Evolutionary conservation across 306 rosid species (phyloP).

Genomic region (Abrus pulchellus): DNA sequence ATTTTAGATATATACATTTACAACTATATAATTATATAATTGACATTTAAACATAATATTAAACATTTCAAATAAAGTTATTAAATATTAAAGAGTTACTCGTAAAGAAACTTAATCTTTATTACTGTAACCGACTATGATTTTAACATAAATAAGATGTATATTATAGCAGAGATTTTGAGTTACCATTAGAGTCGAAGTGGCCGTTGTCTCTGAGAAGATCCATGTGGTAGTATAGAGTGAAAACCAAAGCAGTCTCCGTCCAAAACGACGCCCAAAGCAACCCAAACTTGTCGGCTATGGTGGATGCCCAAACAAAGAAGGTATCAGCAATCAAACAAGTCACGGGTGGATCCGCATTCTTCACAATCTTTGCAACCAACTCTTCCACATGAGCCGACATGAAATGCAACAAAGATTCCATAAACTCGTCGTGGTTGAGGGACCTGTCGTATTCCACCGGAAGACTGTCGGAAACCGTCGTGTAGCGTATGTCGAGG

Average conservation of each 20-base stretch:
- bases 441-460: constrained; percentile 63
- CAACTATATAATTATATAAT: no score
- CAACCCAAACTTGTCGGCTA: constrained; percentile 59
- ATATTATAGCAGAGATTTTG: neutral
- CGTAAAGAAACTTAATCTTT: no score
- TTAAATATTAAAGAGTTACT: no score
- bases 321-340: constrained; percentile 67
- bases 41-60: no score
- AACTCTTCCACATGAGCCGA: constrained; percentile 58
- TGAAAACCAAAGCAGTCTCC: constrained; percentile 65
- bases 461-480: constrained; percentile 69
- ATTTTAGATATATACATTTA: no score
- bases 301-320: constrained; percentile 64
- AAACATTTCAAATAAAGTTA: no score
- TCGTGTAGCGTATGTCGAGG: constrained; percentile 62
- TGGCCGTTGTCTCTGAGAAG: constrained; percentile 60
- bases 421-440: constrained; percentile 66
- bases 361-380: constrained; percentile 46
- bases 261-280: constrained; percentile 67
- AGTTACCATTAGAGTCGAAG: constrained; percentile 56
- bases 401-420: constrained; percentile 53
- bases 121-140: no score
- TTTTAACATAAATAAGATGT: no score
- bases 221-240: constrained; percentile 62
- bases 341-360: constrained; percentile 37